These are phyloP conservation scores for Clitopilus passeckerianus DNA, from an alignment of 768 basidiomycete genomes.

Conservation along the genomic window DNA sequence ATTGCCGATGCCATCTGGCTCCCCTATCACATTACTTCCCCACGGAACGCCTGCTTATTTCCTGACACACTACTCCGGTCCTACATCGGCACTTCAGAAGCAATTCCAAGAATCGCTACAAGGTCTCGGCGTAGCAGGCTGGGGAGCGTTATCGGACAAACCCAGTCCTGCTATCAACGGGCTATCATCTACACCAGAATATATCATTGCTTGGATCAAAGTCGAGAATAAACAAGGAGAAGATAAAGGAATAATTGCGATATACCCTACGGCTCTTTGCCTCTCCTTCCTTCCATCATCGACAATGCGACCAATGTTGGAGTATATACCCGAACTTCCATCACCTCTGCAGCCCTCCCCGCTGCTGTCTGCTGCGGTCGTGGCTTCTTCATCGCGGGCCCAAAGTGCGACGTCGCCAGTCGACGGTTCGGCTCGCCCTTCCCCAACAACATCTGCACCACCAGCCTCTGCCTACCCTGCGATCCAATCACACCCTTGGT, in stretches of 20 bases:
- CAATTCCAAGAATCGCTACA: constrained; percentile 61
- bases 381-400: not conserved
- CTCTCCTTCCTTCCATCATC: constrained; percentile 34
- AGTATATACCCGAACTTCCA: constrained; percentile 61
- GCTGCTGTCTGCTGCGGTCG: constrained; percentile 15
- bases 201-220: constrained; percentile 68
- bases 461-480: not conserved
- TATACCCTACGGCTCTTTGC: constrained; percentile 67
- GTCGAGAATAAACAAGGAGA: constrained; percentile 78
- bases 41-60: constrained; percentile 71
- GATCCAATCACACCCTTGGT: constrained; percentile 1
- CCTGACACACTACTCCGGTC: constrained; percentile 64
- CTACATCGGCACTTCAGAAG: constrained; percentile 51
- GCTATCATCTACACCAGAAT: constrained; percentile 5
- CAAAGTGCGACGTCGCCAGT: not conserved
- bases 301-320: constrained; percentile 33
- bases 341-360: constrained; percentile 54
- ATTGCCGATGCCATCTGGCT: constrained; percentile 48
- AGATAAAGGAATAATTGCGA: constrained; percentile 70
- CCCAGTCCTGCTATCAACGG: not conserved
- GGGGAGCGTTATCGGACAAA: constrained; percentile 25
- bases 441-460: constrained; percentile 7
- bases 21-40: constrained; percentile 68
- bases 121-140: constrained; percentile 58
- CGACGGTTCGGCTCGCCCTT: constrained; percentile 2